Evolutionary conservation across 805 yeast genomes (phyloP).

Genomic region (Yarrowia yakushimensis): DNA sequence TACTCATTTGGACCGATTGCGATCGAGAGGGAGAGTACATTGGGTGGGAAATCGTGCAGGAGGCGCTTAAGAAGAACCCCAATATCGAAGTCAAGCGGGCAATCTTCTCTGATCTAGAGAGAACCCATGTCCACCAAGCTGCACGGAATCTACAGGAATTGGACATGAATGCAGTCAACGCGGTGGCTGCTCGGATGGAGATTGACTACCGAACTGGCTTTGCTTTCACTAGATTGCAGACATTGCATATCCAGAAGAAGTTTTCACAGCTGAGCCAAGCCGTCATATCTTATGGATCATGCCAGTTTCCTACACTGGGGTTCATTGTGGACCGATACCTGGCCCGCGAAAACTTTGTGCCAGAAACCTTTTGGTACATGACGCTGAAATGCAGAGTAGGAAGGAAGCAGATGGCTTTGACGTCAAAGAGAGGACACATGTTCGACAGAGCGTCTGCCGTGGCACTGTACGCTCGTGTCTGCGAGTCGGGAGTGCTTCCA

Average conservation of each 20-base stretch:
- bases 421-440: slow-evolving; percentile 70
- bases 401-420: slow-evolving; percentile 41
- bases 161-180: slow-evolving; percentile 68
- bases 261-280: slow-evolving; percentile 36
- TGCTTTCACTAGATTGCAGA: slow-evolving; percentile 78
- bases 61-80: slow-evolving; percentile 56
- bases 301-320: slow-evolving; percentile 96
- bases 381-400: slow-evolving; percentile 44
- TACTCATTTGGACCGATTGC: slow-evolving; percentile 98
- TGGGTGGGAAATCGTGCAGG: slow-evolving; percentile 74
- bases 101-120: slow-evolving; percentile 80
- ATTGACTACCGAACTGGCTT: slow-evolving; percentile 86
- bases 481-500: slow-evolving; percentile 36
- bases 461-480: slow-evolving; percentile 64
- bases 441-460: slow-evolving; percentile 69
- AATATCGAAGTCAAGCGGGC: slow-evolving; percentile 65
- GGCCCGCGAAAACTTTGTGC: slow-evolving; percentile 63
- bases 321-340: slow-evolving; percentile 90
- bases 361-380: slow-evolving; percentile 80
- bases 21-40: slow-evolving; percentile 95
- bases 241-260: slow-evolving; percentile 42
- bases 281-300: slow-evolving; percentile 77
- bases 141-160: slow-evolving; percentile 63
- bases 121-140: slow-evolving; percentile 66
- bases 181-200: slow-evolving; percentile 83